Conservation (phyloP, 306 rosid species). For the Cucumis hystrix region DNA sequence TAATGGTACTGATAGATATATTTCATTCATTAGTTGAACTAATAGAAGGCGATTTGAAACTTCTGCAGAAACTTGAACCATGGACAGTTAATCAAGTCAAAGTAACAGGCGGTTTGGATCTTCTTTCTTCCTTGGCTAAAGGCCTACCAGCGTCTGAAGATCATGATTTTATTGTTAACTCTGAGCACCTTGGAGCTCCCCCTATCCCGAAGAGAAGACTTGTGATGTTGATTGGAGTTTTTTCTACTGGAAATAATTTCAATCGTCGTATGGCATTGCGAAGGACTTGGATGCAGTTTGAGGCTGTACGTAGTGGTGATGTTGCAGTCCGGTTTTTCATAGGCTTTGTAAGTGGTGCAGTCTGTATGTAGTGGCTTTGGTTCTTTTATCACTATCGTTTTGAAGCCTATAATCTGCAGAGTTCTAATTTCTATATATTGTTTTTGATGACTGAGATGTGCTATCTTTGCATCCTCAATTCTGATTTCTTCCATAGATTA, state of each 20-base stretch:
- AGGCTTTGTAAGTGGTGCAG: conserved; percentile 68
- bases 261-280: conserved; percentile 88
- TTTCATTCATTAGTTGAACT: background rate
- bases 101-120: conserved; percentile 47
- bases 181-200: conserved; percentile 69
- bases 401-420: background rate
- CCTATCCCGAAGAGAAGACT: conserved; percentile 42
- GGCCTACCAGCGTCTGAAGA: conserved; percentile 88
- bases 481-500: background rate
- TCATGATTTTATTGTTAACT: conserved; percentile 39
- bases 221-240: conserved; percentile 65
- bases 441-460: background rate
- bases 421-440: background rate
- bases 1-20: background rate
- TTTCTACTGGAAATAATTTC: conserved; percentile 87
- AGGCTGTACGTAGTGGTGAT: conserved; percentile 63
- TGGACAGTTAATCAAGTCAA: conserved; percentile 62
- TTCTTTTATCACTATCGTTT: too few species aligned
- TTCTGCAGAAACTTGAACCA: conserved; percentile 81
- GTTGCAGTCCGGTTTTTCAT: conserved; percentile 87
- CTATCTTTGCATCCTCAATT: background rate
- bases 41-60: background rate
- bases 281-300: conserved; percentile 94
- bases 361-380: background rate
- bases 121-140: conserved; percentile 76